Base-by-base conservation (phyloP, 306 rosid species). In the Lathyrus tuberosus region DNA sequence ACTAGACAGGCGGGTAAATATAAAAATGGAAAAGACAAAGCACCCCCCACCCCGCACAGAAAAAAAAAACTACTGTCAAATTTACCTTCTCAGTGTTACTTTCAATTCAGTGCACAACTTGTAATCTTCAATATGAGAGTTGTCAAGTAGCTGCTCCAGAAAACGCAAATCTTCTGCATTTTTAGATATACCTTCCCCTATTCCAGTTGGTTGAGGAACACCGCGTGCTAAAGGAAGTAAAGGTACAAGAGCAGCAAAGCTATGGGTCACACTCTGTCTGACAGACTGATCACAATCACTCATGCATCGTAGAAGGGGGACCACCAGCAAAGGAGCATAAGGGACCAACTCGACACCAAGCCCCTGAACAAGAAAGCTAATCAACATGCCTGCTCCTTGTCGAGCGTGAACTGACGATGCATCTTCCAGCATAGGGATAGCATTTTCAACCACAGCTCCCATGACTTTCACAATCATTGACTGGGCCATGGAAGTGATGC, bases 211-310 rank as follows among this genome's bases (percentile, higher is more conserved):
- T 69, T 88, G 92, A 63, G 97, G 96, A 79, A 94, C 88, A 76
- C 99, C 99, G 18, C 96, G 88, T 3, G 99, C 97, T 66, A 94
- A 78, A 76, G 99, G 99, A 83, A 94, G 97, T 78, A 94, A 84
- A 62, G 99, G 99, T 67, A 94, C 99, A 78, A 94, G 97, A 57
- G 99, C 90, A 64, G 99, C 99, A 91, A 94, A 94, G 86, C 99
- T 91, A 82, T 80, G 99, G 44, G 99, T 94, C 76, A 94, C 99
- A 80, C 96, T 87, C 84, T 85, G 87, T 80, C 99, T 94, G 69
- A 94, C 99, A 62, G 95, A 94, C 65, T 87, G 96, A 83, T 94
- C 96, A 67, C 89, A 84, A 43, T 94, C 99, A 69, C 99, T 87
- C 99, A 91, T 94, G 74, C 99, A 94, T 85, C 89, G 80, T 48